Base-by-base conservation (phyloP, 2,329 filamentous ascomycete species). In the Epichloe bromicola region DNA sequence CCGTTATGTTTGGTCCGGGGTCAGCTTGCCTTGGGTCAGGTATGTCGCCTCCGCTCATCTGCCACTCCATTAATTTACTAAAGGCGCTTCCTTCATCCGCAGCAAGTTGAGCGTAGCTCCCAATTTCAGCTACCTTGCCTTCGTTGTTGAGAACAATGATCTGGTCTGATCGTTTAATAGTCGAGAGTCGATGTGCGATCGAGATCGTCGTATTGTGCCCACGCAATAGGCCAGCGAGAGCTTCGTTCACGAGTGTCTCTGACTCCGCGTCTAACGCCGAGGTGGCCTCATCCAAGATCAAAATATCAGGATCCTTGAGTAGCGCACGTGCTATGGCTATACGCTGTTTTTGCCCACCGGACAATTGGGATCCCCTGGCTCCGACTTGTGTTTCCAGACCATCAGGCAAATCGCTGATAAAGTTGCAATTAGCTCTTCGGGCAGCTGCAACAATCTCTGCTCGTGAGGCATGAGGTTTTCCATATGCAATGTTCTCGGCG, bases 21-120 rank as follows among this genome's bases (percentile, higher is more conserved):
- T 61, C 63, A 20, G 56, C 61, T 46, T 54, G 62, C 19, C 57
- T 63, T 36, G 71, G 69, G 4, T 74, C 65, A 0, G 73, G 66
- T 8, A 74, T 62, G 51, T 95, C 88, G 8, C 86, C 85, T 12
- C 90, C 91, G 60, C 79, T 93, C 80, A 97, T 86, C 70, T 98
- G 93, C 90, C 90, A 97, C 68, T 97, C 91, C 93, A 98, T 98
- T 49, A 98, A 74, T 69, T 86, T 93, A 60, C 83, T 91, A 63
- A 98, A 98, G 2, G 90, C 88, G 49, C 91, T 94, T 10, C 85
- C 73, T 15, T 79, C 77, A 53, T 88, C 80, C 5, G 78, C 74
- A 49, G 83, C 86, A 20, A 98, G 77, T 56, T 88, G 79, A 23
- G 76, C 70, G 65, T 95, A 98, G 52, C 84, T 85, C 51, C 93